Evolutionary conservation across 2,329 filamentous ascomycete species (phyloP).

Genomic region (Fusarium euwallaceae): DNA sequence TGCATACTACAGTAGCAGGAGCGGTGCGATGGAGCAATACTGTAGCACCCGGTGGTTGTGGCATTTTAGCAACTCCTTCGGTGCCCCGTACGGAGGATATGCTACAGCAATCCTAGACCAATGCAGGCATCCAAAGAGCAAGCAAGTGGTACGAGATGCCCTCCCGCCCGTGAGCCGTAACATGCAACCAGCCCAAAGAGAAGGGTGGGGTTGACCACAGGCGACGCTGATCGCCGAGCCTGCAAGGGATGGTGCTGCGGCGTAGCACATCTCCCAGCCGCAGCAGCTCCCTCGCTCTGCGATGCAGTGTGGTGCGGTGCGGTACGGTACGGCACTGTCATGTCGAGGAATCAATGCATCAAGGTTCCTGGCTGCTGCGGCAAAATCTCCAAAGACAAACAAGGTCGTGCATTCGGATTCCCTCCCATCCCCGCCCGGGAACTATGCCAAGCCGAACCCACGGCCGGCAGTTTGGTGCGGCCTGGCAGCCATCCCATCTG

Average conservation of each 20-base stretch:
- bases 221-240: slow-evolving; percentile 37
- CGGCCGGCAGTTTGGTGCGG: slow-evolving; percentile 15
- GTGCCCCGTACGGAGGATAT: slow-evolving; percentile 9
- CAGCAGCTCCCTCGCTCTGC: slow-evolving; percentile 11
- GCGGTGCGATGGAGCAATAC: not conserved
- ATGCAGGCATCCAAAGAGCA: slow-evolving; percentile 34
- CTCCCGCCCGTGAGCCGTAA: slow-evolving; percentile 34
- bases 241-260: slow-evolving; percentile 37
- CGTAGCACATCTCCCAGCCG: slow-evolving; percentile 13
- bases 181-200: slow-evolving; percentile 41
- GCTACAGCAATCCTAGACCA: slow-evolving; percentile 21
- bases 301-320: not conserved
- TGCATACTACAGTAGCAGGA: slow-evolving; percentile 16
- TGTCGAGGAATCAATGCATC: slow-evolving; percentile 15
- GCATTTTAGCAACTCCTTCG: slow-evolving; percentile 4
- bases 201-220: slow-evolving; percentile 36
- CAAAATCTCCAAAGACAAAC: slow-evolving; percentile 12
- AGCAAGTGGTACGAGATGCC: slow-evolving; percentile 43
- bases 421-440: slow-evolving; percentile 5
- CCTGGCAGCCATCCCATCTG: slow-evolving; percentile 3
- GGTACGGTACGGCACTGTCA: not conserved
- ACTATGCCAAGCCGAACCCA: not conserved
- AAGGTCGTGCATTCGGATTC: slow-evolving; percentile 6
- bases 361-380: slow-evolving; percentile 5
- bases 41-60: slow-evolving; percentile 15